A percentile compares a stretch with the other conserved stretches of the same genome.
Conservation (phyloP, 139 green algal species). For the Mesotaenium endlicherianum region DNA sequence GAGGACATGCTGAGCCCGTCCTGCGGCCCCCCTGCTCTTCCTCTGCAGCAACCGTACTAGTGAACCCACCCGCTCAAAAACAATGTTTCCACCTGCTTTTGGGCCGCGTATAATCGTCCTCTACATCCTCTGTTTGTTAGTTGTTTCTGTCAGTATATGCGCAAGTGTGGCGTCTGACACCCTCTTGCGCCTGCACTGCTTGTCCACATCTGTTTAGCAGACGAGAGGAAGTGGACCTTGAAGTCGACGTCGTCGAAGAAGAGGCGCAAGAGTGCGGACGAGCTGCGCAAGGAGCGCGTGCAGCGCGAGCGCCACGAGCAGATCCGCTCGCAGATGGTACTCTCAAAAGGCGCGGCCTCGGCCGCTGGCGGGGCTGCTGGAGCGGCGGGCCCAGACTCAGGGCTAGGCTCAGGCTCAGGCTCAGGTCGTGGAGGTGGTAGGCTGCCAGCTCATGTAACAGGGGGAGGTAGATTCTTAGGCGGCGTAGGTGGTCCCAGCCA, state of each 20-base stretch:
- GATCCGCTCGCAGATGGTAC: background rate
- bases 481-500: background rate
- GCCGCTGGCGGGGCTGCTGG: background rate
- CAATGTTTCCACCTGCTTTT: background rate
- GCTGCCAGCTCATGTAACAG: too few species aligned
- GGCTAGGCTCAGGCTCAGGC: background rate
- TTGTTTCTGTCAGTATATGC: background rate
- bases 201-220: background rate
- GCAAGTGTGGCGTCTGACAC: background rate
- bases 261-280: conserved; percentile 17
- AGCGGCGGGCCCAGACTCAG: background rate
- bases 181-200: background rate
- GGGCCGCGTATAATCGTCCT: background rate
- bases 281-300: background rate
- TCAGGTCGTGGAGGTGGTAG: too few species aligned
- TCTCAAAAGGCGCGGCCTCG: background rate
- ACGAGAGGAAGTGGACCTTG: background rate
- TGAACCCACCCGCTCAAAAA: too few species aligned
- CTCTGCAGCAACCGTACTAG: too few species aligned
- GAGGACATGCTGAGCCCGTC: too few species aligned
- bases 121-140: too few species aligned
- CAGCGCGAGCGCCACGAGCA: conserved; percentile 15
- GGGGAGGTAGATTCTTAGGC: too few species aligned
- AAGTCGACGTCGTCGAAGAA: background rate
- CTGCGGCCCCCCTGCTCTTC: too few species aligned